A percentile compares a stretch with the other conserved stretches of the same genome.
phyloP scores from a whole-genome alignment of 2,329 filamentous ascomycete genomes.

The Raffaelea albimanens region DNA sequence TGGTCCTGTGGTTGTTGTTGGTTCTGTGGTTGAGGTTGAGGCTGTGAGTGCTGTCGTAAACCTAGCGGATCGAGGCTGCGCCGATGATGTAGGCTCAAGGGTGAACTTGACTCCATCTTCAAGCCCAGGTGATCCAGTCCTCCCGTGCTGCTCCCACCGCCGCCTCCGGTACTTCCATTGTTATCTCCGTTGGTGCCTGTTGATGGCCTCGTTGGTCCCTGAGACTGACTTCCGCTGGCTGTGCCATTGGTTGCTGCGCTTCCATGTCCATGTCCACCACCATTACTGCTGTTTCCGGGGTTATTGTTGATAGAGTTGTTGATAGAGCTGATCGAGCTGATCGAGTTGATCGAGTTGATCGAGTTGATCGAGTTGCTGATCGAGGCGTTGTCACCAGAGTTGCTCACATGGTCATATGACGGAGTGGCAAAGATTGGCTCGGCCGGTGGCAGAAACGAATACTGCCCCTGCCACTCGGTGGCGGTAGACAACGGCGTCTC shows the following conservation, averaged over 20 bases:
- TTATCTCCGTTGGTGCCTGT: not conserved
- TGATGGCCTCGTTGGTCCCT: slow-evolving; percentile 25
- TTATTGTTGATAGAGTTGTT: not conserved
- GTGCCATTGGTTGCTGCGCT: too few species aligned
- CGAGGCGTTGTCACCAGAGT: slow-evolving; percentile 20
- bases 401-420: slow-evolving; percentile 30
- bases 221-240: slow-evolving; percentile 10
- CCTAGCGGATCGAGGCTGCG: slow-evolving; percentile 30
- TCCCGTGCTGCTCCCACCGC: too few species aligned
- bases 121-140: slow-evolving; percentile 42
- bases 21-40: slow-evolving; percentile 25
- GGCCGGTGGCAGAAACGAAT: slow-evolving; percentile 37
- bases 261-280: not conserved
- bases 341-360: not conserved
- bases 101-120: slow-evolving; percentile 38
- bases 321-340: not conserved
- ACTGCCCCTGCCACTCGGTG: slow-evolving; percentile 48
- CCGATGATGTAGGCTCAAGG: slow-evolving; percentile 22
- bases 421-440: slow-evolving; percentile 34
- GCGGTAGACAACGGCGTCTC: slow-evolving; percentile 42
- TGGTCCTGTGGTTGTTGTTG: slow-evolving; percentile 22
- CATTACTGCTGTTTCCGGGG: not conserved
- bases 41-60: slow-evolving; percentile 29
- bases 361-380: not conserved
- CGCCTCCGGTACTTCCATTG: too few species aligned